Evolutionary conservation across 345 rosid species (phyloP).

Genomic region (Populus ilicifolia): DNA sequence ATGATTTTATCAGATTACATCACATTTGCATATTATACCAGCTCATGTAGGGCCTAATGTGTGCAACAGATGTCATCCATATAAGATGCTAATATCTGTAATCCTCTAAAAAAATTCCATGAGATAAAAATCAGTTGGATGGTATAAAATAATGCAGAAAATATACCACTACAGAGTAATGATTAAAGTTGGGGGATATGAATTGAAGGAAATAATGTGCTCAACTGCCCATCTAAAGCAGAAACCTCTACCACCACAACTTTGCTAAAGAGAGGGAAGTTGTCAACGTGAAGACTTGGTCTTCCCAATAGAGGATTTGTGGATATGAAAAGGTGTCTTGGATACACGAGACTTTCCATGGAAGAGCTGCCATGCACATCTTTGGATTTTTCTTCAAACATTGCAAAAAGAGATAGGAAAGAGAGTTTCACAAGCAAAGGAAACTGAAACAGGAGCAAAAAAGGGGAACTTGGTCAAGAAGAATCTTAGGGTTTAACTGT

Average conservation of each 20-base stretch:
- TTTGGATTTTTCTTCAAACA: neutral
- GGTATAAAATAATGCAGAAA: neutral
- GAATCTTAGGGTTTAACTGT: too few species aligned
- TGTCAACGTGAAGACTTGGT: neutral
- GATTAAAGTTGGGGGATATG: neutral
- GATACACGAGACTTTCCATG: neutral
- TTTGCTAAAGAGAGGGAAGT: neutral
- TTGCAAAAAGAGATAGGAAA: neutral
- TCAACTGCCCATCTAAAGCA: neutral
- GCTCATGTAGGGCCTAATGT: neutral
- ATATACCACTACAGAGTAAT: conserved; percentile 3
- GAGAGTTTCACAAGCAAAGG: neutral
- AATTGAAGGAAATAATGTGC: neutral
- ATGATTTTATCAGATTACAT: neutral
- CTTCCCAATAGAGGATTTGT: neutral
- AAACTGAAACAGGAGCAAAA: neutral
- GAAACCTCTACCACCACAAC: conserved; percentile 1
- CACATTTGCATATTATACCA: neutral
- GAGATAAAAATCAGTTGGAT: neutral
- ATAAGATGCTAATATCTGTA: neutral
- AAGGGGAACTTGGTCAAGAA: neutral
- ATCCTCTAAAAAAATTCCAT: neutral
- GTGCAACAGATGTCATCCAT: neutral
- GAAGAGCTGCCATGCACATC: neutral
- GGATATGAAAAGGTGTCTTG: neutral